These are phyloP conservation scores for Panicum hallii DNA, from an alignment of 202 grass and related monocot species.

Conservation along the genomic window DNA sequence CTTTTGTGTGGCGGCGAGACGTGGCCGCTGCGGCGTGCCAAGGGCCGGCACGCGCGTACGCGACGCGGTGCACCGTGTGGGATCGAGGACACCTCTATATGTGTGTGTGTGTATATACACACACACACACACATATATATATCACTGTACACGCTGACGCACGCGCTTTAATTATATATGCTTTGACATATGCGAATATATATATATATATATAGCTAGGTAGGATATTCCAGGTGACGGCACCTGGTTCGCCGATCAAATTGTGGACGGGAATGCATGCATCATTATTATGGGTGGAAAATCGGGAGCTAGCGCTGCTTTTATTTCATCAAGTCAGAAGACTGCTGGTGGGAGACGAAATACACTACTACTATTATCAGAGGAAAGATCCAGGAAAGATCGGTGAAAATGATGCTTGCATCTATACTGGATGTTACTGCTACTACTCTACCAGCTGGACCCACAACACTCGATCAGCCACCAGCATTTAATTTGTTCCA, in stretches of 20 bases:
- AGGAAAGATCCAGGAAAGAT: constrained; percentile 6
- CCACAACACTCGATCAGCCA: too few species aligned
- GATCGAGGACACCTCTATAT: too few species aligned
- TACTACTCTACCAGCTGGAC: too few species aligned
- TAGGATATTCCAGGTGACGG: neutral
- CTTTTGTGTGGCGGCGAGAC: neutral
- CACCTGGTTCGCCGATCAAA: neutral
- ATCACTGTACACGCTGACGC: too few species aligned
- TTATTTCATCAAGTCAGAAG: neutral
- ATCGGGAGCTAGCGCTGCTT: too few species aligned
- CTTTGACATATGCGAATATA: neutral
- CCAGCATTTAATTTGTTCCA: too few species aligned
- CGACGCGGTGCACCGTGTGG: constrained; percentile 19
- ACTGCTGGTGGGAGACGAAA: neutral
- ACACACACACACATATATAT: too few species aligned
- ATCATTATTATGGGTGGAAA: too few species aligned
- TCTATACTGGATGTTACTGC: too few species aligned
- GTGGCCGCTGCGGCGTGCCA: neutral
- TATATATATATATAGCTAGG: neutral
- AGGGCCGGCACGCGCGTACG: neutral
- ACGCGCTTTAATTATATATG: neutral
- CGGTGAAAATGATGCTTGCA: neutral
- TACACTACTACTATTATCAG: neutral
- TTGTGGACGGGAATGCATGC: too few species aligned
- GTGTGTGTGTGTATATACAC: too few species aligned